A percentile compares a stretch with the other conserved stretches of the same genome.
phyloP scores from a whole-genome alignment of 2,329 filamentous ascomycete genomes.

The Rachicladosporium sp. region DNA sequence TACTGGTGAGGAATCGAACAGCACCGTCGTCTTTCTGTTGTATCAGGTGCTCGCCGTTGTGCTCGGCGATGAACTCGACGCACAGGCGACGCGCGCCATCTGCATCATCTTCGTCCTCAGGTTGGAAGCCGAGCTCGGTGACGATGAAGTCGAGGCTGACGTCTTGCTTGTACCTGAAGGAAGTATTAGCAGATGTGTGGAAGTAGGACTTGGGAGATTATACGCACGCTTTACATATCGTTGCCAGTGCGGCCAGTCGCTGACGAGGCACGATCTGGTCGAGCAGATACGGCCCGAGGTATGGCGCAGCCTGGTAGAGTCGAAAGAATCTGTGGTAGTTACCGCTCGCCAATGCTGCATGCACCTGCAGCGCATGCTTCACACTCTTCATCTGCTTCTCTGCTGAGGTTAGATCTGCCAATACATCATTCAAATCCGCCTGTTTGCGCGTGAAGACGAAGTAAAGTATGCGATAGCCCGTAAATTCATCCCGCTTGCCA shows the following conservation, averaged over 20 bases:
- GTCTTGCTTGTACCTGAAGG: conserved; percentile 73
- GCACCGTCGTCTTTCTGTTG: conserved; percentile 65
- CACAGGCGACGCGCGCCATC: conserved; percentile 34
- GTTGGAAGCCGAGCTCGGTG: conserved; percentile 91
- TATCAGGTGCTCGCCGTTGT: conserved; percentile 63
- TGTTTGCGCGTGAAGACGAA: conserved; percentile 98
- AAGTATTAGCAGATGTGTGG: conserved; percentile 32
- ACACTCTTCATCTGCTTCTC: conserved; percentile 78
- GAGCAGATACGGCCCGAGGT: conserved; percentile 94
- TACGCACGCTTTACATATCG: conserved; percentile 88
- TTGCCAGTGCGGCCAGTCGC: conserved; percentile 77
- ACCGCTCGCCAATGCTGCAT: conserved; percentile 79
- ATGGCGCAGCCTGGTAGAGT: conserved; percentile 73
- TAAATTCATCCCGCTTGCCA: conserved; percentile 88
- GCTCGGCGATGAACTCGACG: conserved; percentile 76
- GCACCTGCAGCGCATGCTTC: conserved; percentile 82
- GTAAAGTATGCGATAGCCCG: conserved; percentile 98
- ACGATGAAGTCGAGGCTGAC: conserved; percentile 84
- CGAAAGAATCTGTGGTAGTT: conserved; percentile 98
- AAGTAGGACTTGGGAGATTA: not conserved
- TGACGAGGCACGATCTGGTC: conserved; percentile 97
- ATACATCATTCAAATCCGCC: conserved; percentile 91
- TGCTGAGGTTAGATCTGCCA: conserved; percentile 97
- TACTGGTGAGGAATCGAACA: conserved; percentile 55
- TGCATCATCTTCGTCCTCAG: conserved; percentile 28